Evolutionary conservation across 2,329 filamentous ascomycete genomes (phyloP), one percentile per base, ranked within the genome.

Genomic region (Aspergillus intermedius): DNA sequence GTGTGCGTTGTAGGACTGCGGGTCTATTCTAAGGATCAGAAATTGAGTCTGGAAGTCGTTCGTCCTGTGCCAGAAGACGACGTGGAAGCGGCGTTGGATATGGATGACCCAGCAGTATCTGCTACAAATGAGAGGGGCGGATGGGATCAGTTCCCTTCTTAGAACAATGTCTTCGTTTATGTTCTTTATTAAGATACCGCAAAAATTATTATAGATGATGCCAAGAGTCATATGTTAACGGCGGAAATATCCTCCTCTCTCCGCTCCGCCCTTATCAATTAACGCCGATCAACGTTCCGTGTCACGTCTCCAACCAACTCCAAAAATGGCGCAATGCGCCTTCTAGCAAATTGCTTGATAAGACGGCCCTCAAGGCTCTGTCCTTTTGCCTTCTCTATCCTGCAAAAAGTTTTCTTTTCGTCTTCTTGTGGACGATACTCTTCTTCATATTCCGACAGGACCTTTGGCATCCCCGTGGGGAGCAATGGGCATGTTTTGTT

Each of bases 1-100:
- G 73, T 82, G 1, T 81, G 78, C 52, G 78, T 83, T 13, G 73
- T 83, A 4, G 80, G 80, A 0, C 61, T 83, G 25, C 69, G 78
- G 5, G 79, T 83, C 0, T 83, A 80, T 57, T 76, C 73, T 8
- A 74, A 77, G 50, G 75, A 79, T 52, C 67, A 66, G 5, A 61
- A 64, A 39, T 71, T 81, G 32, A 73, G 67, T 3, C 72, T 83
- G 15, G 71, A 76, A 53, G 77, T 81, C 7, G 65, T 78, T n/a
- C 73, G 70, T 46, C 68, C 72, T 6, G 64, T 70, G 42, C 55
- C 63, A 5, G 63, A 71, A 21, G 60, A 67, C 43, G 68, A 70
- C 45, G 55, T 55, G 2, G 66, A 71, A 49, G 65, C 67, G n/a
- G 60, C 64, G n/a, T 58, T 74, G 32, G 73, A 75, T 48, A 63